phyloP scores from a whole-genome alignment of 805 yeast genomes.

The Saccharomyces cerevisiae region DNA sequence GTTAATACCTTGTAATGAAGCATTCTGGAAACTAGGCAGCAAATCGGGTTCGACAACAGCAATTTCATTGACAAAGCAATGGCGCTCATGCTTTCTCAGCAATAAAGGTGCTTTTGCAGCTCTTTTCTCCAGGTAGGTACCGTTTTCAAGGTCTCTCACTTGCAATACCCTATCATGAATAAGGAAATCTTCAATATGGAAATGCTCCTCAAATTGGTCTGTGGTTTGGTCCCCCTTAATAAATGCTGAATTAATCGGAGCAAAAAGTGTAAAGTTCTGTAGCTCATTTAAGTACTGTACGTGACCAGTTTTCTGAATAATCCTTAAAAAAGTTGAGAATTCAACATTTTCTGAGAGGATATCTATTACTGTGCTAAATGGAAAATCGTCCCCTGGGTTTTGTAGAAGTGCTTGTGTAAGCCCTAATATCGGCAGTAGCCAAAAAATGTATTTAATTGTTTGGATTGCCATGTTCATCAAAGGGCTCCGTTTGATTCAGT shows the following conservation, averaged over 20 bases:
- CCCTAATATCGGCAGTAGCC: background rate
- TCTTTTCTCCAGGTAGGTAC: constrained; percentile 2
- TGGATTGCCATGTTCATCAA: background rate
- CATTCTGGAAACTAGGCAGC: constrained; percentile 52
- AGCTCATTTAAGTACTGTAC: constrained; percentile 54
- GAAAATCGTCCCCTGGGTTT: constrained; percentile 9
- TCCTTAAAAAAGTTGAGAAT: constrained; percentile 54
- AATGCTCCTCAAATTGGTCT: constrained; percentile 2
- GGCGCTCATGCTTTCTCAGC: background rate
- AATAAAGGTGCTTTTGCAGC: background rate
- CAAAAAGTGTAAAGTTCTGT: constrained; percentile 61
- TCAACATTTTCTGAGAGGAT: constrained; percentile 58
- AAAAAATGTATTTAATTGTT: constrained; percentile 1
- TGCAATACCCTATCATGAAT: constrained; percentile 32
- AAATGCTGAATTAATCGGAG: constrained; percentile 78
- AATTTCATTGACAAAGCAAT: constrained; percentile 15
- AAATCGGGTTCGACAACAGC: constrained; percentile 50
- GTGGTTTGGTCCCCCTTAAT: constrained; percentile 14
- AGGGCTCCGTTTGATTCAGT: background rate
- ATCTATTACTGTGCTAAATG: constrained; percentile 50
- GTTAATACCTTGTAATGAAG: constrained; percentile 60
- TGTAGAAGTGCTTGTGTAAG: background rate
- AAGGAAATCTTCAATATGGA: constrained; percentile 24
- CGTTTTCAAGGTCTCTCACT: constrained; percentile 14
- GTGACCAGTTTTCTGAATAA: constrained; percentile 53